Evolutionary conservation across 2,329 filamentous ascomycete species (phyloP), one percentile per base, ranked within the genome.

Genomic region (Fusarium sp.): DNA sequence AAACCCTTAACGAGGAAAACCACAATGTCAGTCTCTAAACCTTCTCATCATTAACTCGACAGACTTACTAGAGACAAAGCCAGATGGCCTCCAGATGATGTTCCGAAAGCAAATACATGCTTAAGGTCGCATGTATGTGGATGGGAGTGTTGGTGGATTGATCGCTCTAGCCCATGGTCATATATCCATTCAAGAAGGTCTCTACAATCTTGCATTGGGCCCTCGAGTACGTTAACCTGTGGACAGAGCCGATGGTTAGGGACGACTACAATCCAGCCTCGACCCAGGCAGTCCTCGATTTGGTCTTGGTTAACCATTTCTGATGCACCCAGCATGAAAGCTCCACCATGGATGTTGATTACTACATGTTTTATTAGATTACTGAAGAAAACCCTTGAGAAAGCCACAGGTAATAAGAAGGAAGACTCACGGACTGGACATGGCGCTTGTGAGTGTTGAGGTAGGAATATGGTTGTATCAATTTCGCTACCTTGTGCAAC

Each of bases 271-370:
- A 61, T 53, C 57, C 57, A 61, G 19, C 56, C 56, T 14, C 57
- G 15, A 3, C 8, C 17, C 0, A 61, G 15, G 3, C 57, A 46
- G 13, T 53, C 57, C 5, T 43, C 7, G 4, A 61, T 37, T 8
- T 61, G 57, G n/a, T 61, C 57, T 19, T 40, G 41, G 7, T 61
- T 61, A 17, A 61, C 56, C 57, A 53, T 61, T 9, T 61, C 48
- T 7, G 57, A 61, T 17, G 57, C 48, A 2, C 57, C 57, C 0
- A 61, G 56, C 57, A 61, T 61, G 7, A 61, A 61, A 23, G 57
- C 57, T 17, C 57, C 57, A 1, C 57, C 57, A 5, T 61, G 57
- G 1, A 61, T 61, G 4, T 61, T 61, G 25, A 25, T 25, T 25
- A 25, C 25, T 25, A 9, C 25, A 25, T 9, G 3, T 3, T 25